Evolutionary conservation across 345 rosid genomes (phyloP).

Genomic region (Salix viminalis): DNA sequence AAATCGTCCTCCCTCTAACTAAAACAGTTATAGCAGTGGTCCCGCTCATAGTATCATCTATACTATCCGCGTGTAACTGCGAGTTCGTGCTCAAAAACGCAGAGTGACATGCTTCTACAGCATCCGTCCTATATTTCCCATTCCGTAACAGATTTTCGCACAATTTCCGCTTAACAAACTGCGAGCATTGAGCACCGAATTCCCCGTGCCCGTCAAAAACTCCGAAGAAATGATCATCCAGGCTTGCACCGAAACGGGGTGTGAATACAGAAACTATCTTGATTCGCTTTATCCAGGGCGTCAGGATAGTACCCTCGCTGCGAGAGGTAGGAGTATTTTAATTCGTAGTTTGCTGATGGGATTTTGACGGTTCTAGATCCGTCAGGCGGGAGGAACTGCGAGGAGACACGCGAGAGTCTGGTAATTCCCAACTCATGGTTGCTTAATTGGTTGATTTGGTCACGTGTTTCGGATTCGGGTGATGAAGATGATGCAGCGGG

Average conservation of each 20-base stretch:
- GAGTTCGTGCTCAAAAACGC: slow-evolving; percentile 62
- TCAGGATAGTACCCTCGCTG: slow-evolving; percentile 97
- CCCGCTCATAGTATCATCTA: slow-evolving; percentile 96
- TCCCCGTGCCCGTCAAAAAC: slow-evolving; percentile 99
- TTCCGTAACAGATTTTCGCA: slow-evolving; percentile 83
- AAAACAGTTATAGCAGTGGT: slow-evolving; percentile 87
- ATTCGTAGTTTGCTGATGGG: slow-evolving; percentile 55
- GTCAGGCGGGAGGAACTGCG: slow-evolving; percentile 86
- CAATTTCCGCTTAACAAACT: slow-evolving; percentile 65
- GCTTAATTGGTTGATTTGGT: slow-evolving; percentile 45
- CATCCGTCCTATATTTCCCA: slow-evolving; percentile 53
- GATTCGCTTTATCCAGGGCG: slow-evolving; percentile 92
- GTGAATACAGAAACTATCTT: slow-evolving; percentile 92
- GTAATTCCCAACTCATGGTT: slow-evolving; percentile 71
- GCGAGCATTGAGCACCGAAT: slow-evolving; percentile 87
- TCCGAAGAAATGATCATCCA: slow-evolving; percentile 78
- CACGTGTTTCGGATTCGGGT: slow-evolving; percentile 42
- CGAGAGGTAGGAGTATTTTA: slow-evolving; percentile 71
- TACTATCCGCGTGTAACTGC: slow-evolving; percentile 64
- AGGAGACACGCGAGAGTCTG: slow-evolving; percentile 81
- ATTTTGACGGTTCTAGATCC: slow-evolving; percentile 68
- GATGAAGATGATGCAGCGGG: slow-evolving; percentile 36
- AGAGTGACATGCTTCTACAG: slow-evolving; percentile 70
- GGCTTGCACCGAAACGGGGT: slow-evolving; percentile 73
- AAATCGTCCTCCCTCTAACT: slow-evolving; percentile 74